Conservation (phyloP, 805 yeast genomes). For the Limtongozyma cylindracea region DNA sequence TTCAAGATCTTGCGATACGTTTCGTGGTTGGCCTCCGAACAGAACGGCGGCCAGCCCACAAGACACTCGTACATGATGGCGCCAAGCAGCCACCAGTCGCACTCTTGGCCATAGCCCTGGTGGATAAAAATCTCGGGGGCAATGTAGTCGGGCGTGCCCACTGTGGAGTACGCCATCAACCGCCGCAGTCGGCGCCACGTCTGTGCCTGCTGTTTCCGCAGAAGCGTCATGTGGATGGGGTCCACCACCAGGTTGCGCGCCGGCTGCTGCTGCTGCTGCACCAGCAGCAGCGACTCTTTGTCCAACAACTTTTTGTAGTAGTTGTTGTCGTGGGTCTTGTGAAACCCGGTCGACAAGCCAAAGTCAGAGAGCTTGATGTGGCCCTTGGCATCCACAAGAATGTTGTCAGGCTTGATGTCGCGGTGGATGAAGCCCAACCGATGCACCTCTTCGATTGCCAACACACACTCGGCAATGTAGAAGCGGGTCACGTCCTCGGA, state of each 20-base stretch:
- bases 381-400: slow-evolving; percentile 57
- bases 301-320: slow-evolving; percentile 68
- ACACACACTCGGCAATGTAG: slow-evolving; percentile 88
- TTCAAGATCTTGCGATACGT: slow-evolving; percentile 78
- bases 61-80: slow-evolving; percentile 93
- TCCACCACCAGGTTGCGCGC: slow-evolving; percentile 66
- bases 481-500: slow-evolving; percentile 84
- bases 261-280: slow-evolving; percentile 2
- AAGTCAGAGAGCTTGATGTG: slow-evolving; percentile 50
- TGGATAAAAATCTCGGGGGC: slow-evolving; percentile 87
- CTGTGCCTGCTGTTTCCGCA: slow-evolving; percentile 84
- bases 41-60: slow-evolving; percentile 94
- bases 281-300: slow-evolving; percentile 16
- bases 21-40: slow-evolving; percentile 86
- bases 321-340: slow-evolving; percentile 73
- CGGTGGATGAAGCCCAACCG: slow-evolving; percentile 86
- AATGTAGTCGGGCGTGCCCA: slow-evolving; percentile 89
- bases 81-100: slow-evolving; percentile 97
- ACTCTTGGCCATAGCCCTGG: slow-evolving; percentile 90
- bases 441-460: slow-evolving; percentile 87
- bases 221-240: slow-evolving; percentile 85
- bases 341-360: slow-evolving; percentile 78
- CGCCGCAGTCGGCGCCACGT: slow-evolving; percentile 89
- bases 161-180: slow-evolving; percentile 87
- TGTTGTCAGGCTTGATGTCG: slow-evolving; percentile 95